phyloP scores from a whole-genome alignment of 306 rosid genomes.

The Boehmeria nivea region DNA sequence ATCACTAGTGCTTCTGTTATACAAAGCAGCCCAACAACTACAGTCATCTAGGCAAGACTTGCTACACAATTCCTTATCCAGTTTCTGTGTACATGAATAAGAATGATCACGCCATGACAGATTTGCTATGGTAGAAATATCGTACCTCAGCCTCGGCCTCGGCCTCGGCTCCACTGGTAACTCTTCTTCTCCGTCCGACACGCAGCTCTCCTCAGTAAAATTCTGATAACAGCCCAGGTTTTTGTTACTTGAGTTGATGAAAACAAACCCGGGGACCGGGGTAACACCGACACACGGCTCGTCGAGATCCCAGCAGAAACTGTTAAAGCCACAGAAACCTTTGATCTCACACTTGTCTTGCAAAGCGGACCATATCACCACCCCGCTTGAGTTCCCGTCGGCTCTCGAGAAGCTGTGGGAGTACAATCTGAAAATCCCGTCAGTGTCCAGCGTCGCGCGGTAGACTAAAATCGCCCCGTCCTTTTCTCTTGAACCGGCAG shows the following conservation, averaged over 20 bases:
- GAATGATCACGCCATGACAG: background rate
- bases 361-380: background rate
- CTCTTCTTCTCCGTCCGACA: no score
- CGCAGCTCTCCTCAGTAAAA: background rate
- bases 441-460: slow-evolving; percentile 8
- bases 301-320: slow-evolving; percentile 1
- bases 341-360: slow-evolving; percentile 1
- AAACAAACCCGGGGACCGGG: slow-evolving; percentile 14
- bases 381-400: background rate
- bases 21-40: no score
- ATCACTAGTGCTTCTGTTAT: no score
- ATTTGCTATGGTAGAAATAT: background rate
- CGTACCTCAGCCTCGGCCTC: background rate
- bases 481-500: background rate
- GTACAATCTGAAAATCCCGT: slow-evolving; percentile 18
- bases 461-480: background rate
- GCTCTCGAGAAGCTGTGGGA: background rate
- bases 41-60: no score
- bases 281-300: slow-evolving; percentile 1
- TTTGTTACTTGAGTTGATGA: background rate
- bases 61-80: no score
- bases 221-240: slow-evolving; percentile 7
- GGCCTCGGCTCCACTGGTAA: no score
- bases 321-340: slow-evolving; percentile 24
- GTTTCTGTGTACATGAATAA: no score